Evolutionary conservation across 495 filamentous ascomycete species (phyloP).

Genomic region (Neurospora sp.): DNA sequence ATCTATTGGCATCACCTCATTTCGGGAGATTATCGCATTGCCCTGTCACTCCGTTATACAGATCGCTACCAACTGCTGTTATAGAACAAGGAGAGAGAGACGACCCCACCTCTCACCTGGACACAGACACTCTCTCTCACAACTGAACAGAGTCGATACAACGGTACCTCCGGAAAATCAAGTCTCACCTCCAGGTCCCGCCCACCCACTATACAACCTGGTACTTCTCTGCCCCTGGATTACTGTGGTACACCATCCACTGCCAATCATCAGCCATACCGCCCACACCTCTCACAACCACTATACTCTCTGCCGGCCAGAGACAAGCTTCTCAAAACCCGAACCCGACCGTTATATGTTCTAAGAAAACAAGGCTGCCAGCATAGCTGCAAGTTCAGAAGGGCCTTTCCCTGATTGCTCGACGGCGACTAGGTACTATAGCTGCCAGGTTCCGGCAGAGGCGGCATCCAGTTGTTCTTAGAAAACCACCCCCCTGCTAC

Average conservation of each 20-base stretch:
- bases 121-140: not conserved
- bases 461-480: not conserved
- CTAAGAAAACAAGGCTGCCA: constrained; percentile 3
- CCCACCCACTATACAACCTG: not conserved
- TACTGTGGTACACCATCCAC: not conserved
- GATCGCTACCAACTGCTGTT: not conserved
- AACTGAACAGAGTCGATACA: not conserved
- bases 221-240: constrained; percentile 3
- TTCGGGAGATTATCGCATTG: not conserved
- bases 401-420: constrained; percentile 8
- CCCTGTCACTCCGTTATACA: not conserved
- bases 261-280: not conserved
- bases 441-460: constrained; percentile 12
- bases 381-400: constrained; percentile 8
- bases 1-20: not conserved
- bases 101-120: not conserved
- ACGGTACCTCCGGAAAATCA: not conserved
- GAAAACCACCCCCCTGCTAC: not conserved
- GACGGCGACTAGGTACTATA: not conserved
- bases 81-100: not conserved
- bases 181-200: not conserved
- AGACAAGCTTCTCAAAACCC: not conserved
- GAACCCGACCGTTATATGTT: not conserved
- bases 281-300: constrained; percentile 1
- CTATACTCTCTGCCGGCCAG: constrained; percentile 6